Evolutionary conservation across 139 green algal genomes (phyloP).

Genomic region (Coelastrella sp.): DNA sequence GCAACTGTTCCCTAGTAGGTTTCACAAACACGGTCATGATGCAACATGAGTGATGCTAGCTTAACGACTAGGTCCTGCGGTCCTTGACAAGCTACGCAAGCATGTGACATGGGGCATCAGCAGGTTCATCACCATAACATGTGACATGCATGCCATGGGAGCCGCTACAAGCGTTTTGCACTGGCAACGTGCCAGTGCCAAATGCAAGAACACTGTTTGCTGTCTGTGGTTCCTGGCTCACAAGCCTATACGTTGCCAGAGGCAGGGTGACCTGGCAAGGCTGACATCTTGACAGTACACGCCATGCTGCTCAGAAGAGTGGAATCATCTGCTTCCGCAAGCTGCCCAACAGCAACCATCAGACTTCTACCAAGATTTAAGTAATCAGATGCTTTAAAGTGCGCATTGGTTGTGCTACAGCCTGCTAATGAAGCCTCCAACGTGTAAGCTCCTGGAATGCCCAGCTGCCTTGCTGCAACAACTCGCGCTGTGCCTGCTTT

Average conservation of each 20-base stretch:
- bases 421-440: slow-evolving; percentile 31
- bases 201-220: not conserved
- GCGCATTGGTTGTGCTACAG: not conserved
- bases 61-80: too few relatives aligned
- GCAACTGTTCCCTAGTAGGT: too few relatives aligned
- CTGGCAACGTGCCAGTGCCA: not conserved
- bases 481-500: slow-evolving; percentile 30
- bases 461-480: slow-evolving; percentile 27
- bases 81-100: too few relatives aligned
- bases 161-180: too few relatives aligned
- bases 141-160: too few relatives aligned
- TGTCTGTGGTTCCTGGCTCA: not conserved
- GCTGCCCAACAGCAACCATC: not conserved
- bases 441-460: slow-evolving; percentile 27
- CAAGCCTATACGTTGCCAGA: not conserved
- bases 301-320: not conserved
- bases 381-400: slow-evolving; percentile 18
- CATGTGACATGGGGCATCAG: too few relatives aligned
- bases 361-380: not conserved
- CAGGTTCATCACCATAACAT: too few relatives aligned
- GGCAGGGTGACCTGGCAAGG: not conserved
- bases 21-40: too few relatives aligned
- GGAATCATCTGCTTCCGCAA: slow-evolving; percentile 4
- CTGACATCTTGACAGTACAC: not conserved
- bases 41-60: too few relatives aligned